Evolutionary conservation across 371 early-diverging fungal species (phyloP).

Genomic region (Neoconidiobolus thromboides): DNA sequence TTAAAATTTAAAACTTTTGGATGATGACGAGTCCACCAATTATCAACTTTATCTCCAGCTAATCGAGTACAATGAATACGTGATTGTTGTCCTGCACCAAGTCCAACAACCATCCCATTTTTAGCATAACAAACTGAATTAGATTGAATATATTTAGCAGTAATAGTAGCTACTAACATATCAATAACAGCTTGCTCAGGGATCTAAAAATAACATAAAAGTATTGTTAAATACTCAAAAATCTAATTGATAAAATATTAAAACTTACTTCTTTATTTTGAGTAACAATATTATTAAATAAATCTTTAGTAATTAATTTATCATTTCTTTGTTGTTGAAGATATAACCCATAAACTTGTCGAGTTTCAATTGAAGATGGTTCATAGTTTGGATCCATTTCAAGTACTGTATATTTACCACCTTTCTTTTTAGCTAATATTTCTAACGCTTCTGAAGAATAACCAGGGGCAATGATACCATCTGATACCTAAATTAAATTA

Average conservation of each 20-base stretch:
- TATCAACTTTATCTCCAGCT: slow-evolving; percentile 96
- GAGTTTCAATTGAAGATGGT: slow-evolving; percentile 62
- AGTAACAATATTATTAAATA: slow-evolving; percentile 73
- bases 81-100: slow-evolving; percentile 96
- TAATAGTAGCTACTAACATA: slow-evolving; percentile 88
- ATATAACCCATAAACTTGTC: slow-evolving; percentile 84
- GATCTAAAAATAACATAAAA: slow-evolving; percentile 16
- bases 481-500: slow-evolving; percentile 32
- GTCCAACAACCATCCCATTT: slow-evolving; percentile 93
- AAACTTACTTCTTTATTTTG: slow-evolving; percentile 37
- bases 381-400: slow-evolving; percentile 77
- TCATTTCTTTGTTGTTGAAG: slow-evolving; percentile 85
- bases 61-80: slow-evolving; percentile 94
- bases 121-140: slow-evolving; percentile 96
- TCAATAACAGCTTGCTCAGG: slow-evolving; percentile 55
- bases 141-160: slow-evolving; percentile 93
- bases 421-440: slow-evolving; percentile 82
- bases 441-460: slow-evolving; percentile 77
- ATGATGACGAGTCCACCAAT: slow-evolving; percentile 95
- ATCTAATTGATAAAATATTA: neutral
- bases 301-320: slow-evolving; percentile 38
- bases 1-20: slow-evolving; percentile 68
- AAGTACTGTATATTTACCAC: slow-evolving; percentile 87
- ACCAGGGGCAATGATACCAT: slow-evolving; percentile 91
- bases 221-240: slow-evolving; percentile 3